phyloP scores from a whole-genome alignment of 495 filamentous ascomycete genomes.

The Jackrogersella minutella region DNA sequence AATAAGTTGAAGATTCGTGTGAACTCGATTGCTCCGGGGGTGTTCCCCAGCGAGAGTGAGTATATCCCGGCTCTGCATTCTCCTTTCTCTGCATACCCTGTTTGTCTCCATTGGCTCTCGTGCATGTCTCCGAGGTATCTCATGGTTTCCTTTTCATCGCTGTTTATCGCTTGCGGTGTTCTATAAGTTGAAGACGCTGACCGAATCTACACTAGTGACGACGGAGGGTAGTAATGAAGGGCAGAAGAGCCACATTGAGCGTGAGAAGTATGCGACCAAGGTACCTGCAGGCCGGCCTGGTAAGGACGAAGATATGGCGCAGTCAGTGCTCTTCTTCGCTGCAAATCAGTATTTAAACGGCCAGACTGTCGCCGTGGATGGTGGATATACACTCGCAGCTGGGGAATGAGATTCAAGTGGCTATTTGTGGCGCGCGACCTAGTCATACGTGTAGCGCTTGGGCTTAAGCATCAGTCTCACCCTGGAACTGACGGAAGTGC shows the following conservation, averaged over 20 bases:
- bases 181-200: conserved; percentile 51
- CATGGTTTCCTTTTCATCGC: too few species aligned
- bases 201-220: conserved; percentile 55
- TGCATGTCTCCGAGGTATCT: too few species aligned
- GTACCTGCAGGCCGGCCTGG: conserved; percentile 69
- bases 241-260: conserved; percentile 70
- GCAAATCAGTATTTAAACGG: conserved; percentile 78
- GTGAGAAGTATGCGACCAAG: conserved; percentile 66
- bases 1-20: conserved; percentile 76
- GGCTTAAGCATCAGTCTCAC: too few species aligned
- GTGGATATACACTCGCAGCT: conserved; percentile 54
- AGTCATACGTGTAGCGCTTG: too few species aligned
- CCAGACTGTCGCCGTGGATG: conserved; percentile 72
- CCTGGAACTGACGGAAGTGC: too few species aligned
- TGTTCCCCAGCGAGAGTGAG: conserved; percentile 70
- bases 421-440: too few species aligned
- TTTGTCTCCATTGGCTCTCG: neutral
- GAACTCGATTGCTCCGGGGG: conserved; percentile 77
- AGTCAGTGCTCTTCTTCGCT: conserved; percentile 66
- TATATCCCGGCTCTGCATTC: too few species aligned
- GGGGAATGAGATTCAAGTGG: conserved; percentile 16
- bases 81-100: neutral
- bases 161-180: too few species aligned
- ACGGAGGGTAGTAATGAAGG: conserved; percentile 58
- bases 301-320: conserved; percentile 78